These are phyloP conservation scores for Fraxinus pennsylvanica DNA, from an alignment of 257 asterid genomes.

Conservation along the genomic window DNA sequence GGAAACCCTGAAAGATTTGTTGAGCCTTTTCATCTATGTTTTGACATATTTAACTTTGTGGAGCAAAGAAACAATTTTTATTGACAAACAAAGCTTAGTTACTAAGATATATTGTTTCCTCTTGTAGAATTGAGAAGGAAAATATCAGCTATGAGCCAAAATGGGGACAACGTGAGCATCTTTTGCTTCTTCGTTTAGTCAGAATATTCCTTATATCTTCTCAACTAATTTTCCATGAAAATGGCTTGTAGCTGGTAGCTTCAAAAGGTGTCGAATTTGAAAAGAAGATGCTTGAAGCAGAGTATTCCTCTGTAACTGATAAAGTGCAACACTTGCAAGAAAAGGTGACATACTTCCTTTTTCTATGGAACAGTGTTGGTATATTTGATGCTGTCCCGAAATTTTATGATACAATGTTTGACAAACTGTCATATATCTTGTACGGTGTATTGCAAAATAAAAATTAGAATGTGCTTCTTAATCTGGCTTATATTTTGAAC, in stretches of 20 bases:
- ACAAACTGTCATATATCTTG: not conserved
- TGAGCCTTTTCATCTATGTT: conserved; percentile 18
- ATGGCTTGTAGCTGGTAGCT: conserved; percentile 51
- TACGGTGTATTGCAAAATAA: not conserved
- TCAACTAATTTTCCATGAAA: conserved; percentile 26
- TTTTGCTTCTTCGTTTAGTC: conserved; percentile 26
- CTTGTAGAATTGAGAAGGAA: conserved; percentile 68
- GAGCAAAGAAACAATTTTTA: conserved; percentile 20
- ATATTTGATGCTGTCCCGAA: not conserved
- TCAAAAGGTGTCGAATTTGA: conserved; percentile 81
- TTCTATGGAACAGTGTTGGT: not conserved
- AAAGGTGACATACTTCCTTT: conserved; percentile 46
- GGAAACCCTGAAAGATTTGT: not conserved
- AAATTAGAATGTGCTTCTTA: not conserved
- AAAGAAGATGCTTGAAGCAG: conserved; percentile 78
- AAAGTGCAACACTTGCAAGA: conserved; percentile 78
- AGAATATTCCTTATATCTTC: conserved; percentile 22
- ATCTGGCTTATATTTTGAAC: not conserved
- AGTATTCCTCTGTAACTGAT: conserved; percentile 72
- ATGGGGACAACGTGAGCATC: conserved; percentile 61
- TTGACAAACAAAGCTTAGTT: conserved; percentile 8
- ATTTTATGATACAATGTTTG: not conserved
- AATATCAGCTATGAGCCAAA: conserved; percentile 51
- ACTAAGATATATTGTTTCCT: conserved; percentile 24
- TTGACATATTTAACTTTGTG: not conserved